phyloP scores from a whole-genome alignment of 805 yeast genomes.

The Candida arabinofermentans region DNA sequence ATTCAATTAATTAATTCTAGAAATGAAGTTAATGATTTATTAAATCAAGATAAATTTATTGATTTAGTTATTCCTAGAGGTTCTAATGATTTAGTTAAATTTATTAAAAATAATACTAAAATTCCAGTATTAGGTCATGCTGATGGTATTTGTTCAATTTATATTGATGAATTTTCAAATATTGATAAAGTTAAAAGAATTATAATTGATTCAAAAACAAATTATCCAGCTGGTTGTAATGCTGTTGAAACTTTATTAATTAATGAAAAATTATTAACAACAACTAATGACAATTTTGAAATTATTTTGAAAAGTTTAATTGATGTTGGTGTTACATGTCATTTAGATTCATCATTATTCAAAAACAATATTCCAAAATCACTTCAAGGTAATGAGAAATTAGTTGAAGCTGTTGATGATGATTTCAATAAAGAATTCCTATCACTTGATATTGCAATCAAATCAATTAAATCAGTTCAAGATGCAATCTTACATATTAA shows the following conservation, averaged over 20 bases:
- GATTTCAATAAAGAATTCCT: slow-evolving; percentile 85
- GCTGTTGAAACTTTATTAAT: slow-evolving; percentile 87
- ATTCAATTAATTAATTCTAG: slow-evolving; percentile 86
- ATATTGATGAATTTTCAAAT: slow-evolving; percentile 75
- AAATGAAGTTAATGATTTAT: slow-evolving; percentile 80
- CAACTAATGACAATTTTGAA: slow-evolving; percentile 12
- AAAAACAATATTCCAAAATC: too few relatives aligned
- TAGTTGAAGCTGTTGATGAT: slow-evolving; percentile 48
- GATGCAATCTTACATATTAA: slow-evolving; percentile 88
- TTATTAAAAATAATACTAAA: slow-evolving; percentile 81
- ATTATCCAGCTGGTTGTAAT: slow-evolving; percentile 99
- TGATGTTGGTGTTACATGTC: slow-evolving; percentile 68
- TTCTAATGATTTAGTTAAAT: slow-evolving; percentile 85
- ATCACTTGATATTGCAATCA: slow-evolving; percentile 78
- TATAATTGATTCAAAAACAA: slow-evolving; percentile 83
- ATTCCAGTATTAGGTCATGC: slow-evolving; percentile 99
- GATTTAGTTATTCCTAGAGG: slow-evolving; percentile 98
- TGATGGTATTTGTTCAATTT: slow-evolving; percentile 93
- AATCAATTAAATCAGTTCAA: slow-evolving; percentile 50
- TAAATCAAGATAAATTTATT: slow-evolving; percentile 82
- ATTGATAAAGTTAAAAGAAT: slow-evolving; percentile 71
- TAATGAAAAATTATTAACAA: slow-evolving; percentile 37
- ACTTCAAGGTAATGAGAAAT: slow-evolving; percentile 29
- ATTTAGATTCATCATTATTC: too few relatives aligned
- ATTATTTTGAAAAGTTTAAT: slow-evolving; percentile 37